Evolutionary conservation across 2,329 filamentous ascomycete species (phyloP).

Genomic region (Neocucurbitaria cava): DNA sequence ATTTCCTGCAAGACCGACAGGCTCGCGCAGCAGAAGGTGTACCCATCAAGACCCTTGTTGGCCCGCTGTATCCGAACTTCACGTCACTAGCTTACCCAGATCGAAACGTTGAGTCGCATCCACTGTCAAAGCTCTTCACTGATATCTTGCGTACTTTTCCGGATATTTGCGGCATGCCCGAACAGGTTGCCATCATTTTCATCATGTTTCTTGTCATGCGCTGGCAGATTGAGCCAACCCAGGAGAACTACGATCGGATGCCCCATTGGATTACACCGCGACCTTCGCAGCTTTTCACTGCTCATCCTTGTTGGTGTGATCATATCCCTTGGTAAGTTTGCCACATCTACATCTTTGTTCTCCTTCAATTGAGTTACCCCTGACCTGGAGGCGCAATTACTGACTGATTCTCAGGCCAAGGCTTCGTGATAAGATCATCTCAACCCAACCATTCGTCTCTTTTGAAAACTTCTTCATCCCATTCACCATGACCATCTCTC

Average conservation of each 20-base stretch:
- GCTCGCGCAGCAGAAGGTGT: slow-evolving; percentile 71
- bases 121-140: slow-evolving; percentile 82
- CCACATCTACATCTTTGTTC: background rate
- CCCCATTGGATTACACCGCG: slow-evolving; percentile 75
- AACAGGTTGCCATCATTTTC: slow-evolving; percentile 82
- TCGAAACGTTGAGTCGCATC: slow-evolving; percentile 69
- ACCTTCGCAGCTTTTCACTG: slow-evolving; percentile 67
- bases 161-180: slow-evolving; percentile 76
- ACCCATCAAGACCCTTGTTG: slow-evolving; percentile 70
- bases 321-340: slow-evolving; percentile 71
- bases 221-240: slow-evolving; percentile 82
- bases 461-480: slow-evolving; percentile 87
- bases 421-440: slow-evolving; percentile 73
- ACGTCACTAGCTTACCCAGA: slow-evolving; percentile 78
- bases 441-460: slow-evolving; percentile 62
- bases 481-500: slow-evolving; percentile 74
- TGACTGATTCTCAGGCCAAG: slow-evolving; percentile 58
- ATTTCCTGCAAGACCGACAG: slow-evolving; percentile 75
- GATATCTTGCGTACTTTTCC: slow-evolving; percentile 87
- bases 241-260: slow-evolving; percentile 78
- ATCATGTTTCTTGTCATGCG: slow-evolving; percentile 84
- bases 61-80: slow-evolving; percentile 80
- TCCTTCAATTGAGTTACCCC: no score
- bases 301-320: slow-evolving; percentile 84
- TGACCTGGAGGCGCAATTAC: no score